These are phyloP conservation scores for Aspergillus pseudoterreus DNA, from an alignment of 2,329 filamentous ascomycete genomes.

Conservation along the genomic window DNA sequence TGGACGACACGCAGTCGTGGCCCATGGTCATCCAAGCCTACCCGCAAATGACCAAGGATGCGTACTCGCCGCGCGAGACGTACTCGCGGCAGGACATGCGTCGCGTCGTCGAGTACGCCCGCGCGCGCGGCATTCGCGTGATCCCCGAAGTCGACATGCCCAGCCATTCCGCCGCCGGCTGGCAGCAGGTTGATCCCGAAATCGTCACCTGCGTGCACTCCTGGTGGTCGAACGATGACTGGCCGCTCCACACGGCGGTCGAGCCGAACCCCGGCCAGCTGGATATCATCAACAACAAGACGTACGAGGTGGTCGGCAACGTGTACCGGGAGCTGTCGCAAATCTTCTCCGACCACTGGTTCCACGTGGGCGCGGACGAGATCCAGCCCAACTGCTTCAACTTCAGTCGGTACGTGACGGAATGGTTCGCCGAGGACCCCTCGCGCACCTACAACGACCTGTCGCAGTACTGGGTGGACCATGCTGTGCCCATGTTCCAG, in stretches of 20 bases:
- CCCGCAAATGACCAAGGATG: slow-evolving; percentile 52
- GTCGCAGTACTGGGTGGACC: slow-evolving; percentile 54
- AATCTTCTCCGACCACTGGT: slow-evolving; percentile 52
- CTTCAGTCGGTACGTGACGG: slow-evolving; percentile 48
- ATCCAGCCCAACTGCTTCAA: slow-evolving; percentile 57
- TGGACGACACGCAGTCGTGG: slow-evolving; percentile 56
- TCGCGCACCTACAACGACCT: slow-evolving; percentile 52
- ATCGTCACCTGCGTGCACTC: slow-evolving; percentile 55
- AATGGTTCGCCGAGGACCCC: slow-evolving; percentile 50
- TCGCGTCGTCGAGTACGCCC: slow-evolving; percentile 48
- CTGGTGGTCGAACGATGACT: slow-evolving; percentile 61
- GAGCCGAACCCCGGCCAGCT: slow-evolving; percentile 56
- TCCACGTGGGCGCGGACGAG: slow-evolving; percentile 56
- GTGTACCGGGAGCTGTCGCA: slow-evolving; percentile 53
- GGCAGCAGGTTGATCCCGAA: slow-evolving; percentile 54
- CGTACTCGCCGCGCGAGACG: slow-evolving; percentile 49
- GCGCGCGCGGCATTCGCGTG: slow-evolving; percentile 55
- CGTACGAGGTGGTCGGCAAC: slow-evolving; percentile 52
- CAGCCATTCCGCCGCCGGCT: slow-evolving; percentile 54
- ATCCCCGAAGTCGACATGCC: slow-evolving; percentile 63
- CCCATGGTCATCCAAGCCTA: slow-evolving; percentile 48
- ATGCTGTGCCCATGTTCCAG: slow-evolving; percentile 50
- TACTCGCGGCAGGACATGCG: slow-evolving; percentile 45
- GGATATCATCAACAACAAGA: slow-evolving; percentile 54
- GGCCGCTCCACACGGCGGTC: slow-evolving; percentile 52